These are phyloP conservation scores for Cordyceps fumosorosea DNA, from an alignment of 2,329 filamentous ascomycete species.

Conservation along the genomic window DNA sequence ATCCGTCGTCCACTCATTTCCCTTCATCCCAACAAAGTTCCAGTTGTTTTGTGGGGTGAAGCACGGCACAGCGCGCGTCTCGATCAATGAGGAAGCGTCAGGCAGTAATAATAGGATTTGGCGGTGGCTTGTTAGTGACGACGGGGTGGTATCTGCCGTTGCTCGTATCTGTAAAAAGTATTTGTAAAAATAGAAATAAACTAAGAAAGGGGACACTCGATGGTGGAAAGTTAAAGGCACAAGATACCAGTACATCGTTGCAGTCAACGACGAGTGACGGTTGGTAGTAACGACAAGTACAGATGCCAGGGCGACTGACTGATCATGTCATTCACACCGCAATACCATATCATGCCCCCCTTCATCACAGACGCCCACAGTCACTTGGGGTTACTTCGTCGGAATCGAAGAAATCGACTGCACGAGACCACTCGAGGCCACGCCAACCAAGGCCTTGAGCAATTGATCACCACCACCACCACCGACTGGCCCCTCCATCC, in stretches of 20 bases:
- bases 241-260: neutral
- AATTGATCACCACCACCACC: no score
- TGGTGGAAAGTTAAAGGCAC: neutral
- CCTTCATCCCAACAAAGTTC: neutral
- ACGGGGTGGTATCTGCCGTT: no score
- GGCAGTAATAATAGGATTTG: neutral
- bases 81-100: no score
- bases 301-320: neutral
- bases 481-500: no score
- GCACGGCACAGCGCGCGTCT: no score
- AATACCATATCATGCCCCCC: neutral
- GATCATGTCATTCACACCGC: neutral
- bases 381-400: no score
- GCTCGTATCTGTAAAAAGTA: neutral
- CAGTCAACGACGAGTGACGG: neutral
- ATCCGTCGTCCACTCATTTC: no score
- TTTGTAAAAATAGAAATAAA: constrained; percentile 1
- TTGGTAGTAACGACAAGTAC: no score
- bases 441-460: no score
- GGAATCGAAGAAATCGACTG: neutral
- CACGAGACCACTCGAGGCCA: neutral
- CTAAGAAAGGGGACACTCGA: neutral
- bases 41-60: neutral
- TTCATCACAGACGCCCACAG: neutral
- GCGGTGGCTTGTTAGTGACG: neutral